Base-by-base conservation (phyloP, 495 filamentous ascomycete species). In the Podospora australis region DNA sequence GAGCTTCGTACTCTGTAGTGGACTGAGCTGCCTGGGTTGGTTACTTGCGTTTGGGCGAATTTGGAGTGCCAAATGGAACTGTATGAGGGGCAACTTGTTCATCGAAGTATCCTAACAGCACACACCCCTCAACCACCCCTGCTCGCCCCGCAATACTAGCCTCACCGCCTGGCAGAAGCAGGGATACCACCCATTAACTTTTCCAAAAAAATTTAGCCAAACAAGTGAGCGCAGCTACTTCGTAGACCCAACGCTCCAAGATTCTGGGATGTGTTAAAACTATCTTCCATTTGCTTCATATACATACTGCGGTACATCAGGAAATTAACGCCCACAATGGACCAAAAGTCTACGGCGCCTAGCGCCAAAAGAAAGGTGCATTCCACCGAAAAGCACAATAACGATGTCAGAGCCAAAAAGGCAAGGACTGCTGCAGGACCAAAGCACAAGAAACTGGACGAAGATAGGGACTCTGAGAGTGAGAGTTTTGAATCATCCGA, bases 101-200 rank as follows among this genome's bases (percentile, higher is more conserved):
- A 41, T 48, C 17, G 38, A 17, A 19, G 40, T 36, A 26, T 46
- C 29, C 19, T 19, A 22, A 42, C 44, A 22, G 36, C 26, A 22
- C 17, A 26, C 23, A 43, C 6, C 14, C 19, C 25, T 43, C 10
- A 20, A 17, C 19, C 8, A 39, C 44, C 38, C 32, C 28, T 19
- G 36, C 11, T 21, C 30, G 51, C 48, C 50, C 46, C 44, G 11
- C 28, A 47, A 44, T 35, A 23, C n/a, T 38, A 16, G 9, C 14
- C 51, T 72, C 65, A 74, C 70, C 70, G 68, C 69, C 62, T 55
- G 66, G 68, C 66, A 60, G 36, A 48, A 54, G 16, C 56, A 49
- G 48, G 61, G 55, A 53, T 54, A 25, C 17, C 38, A 17, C 2
- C 13, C 30, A 21, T 45, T 49, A 48, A 50, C 59, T 54, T n/a